These are phyloP conservation scores for Geotrichum klebahnii DNA, from an alignment of 1,139 yeast genomes.

Conservation along the genomic window DNA sequence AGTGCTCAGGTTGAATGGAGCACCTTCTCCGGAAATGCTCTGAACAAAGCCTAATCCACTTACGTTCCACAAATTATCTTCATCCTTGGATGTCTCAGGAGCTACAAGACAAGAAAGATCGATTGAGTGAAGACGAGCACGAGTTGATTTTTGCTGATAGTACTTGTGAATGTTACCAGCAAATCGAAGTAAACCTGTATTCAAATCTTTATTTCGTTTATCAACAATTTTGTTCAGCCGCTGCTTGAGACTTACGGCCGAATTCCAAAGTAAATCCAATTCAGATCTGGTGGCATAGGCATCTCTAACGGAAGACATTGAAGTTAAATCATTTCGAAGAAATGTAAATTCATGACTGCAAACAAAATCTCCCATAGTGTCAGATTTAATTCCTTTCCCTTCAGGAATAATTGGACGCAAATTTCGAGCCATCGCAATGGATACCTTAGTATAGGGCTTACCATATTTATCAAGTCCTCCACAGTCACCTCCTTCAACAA, in stretches of 20 bases:
- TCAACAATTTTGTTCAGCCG: neutral
- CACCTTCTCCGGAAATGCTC: slow-evolving; percentile 2
- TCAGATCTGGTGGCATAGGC: slow-evolving; percentile 8
- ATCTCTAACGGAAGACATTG: neutral
- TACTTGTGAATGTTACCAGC: neutral
- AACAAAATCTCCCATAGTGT: slow-evolving; percentile 3
- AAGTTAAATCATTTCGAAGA: neutral
- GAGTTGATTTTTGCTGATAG: neutral
- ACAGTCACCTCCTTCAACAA: slow-evolving; percentile 6
- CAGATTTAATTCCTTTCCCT: neutral
- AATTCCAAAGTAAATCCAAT: slow-evolving; percentile 10
- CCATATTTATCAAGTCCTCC: slow-evolving; percentile 13
- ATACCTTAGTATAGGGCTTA: slow-evolving; percentile 1
- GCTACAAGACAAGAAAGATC: neutral
- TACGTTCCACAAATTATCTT: too few relatives aligned
- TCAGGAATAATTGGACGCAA: neutral
- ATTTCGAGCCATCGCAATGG: neutral
- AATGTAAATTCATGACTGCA: slow-evolving; percentile 3
- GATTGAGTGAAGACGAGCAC: neutral
- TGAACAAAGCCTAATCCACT: slow-evolving; percentile 9
- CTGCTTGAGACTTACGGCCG: neutral
- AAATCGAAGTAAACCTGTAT: neutral
- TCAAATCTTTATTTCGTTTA: neutral
- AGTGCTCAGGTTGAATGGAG: slow-evolving; percentile 8
- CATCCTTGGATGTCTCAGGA: neutral